Evolutionary conservation across 2,329 filamentous ascomycete genomes (phyloP).

Genomic region (Lasiodiplodia hormozganensis): DNA sequence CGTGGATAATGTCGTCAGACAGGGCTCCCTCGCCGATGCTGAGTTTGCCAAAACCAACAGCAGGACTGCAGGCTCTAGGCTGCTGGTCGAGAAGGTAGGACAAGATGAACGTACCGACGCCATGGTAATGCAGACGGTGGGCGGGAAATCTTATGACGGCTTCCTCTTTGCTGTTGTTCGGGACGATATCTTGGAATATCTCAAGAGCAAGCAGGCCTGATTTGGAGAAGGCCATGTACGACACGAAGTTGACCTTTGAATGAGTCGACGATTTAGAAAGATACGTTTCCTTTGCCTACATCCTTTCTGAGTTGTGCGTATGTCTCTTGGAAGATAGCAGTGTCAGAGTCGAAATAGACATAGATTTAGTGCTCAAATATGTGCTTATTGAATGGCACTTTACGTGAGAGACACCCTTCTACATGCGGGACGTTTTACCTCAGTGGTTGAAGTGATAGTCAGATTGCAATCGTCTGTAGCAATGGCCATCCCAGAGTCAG

Average conservation of each 20-base stretch:
- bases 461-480: too few relatives aligned
- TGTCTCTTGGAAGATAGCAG: not conserved
- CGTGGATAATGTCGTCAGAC: conserved; percentile 60
- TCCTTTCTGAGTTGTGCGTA: not conserved
- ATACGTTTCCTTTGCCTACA: not conserved
- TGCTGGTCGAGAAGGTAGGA: conserved; percentile 52
- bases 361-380: too few relatives aligned
- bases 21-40: conserved; percentile 46
- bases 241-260: not conserved
- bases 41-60: conserved; percentile 34
- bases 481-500: too few relatives aligned
- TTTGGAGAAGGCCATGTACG: not conserved
- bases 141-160: conserved; percentile 57
- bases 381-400: too few relatives aligned
- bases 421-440: too few relatives aligned
- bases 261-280: not conserved
- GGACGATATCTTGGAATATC: conserved; percentile 22
- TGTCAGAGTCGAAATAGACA: too few relatives aligned
- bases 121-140: conserved; percentile 54
- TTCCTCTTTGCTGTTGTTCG: conserved; percentile 52
- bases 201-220: conserved; percentile 11
- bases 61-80: conserved; percentile 43
- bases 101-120: conserved; percentile 51
- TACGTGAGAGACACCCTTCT: too few relatives aligned
- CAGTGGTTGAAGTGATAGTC: too few relatives aligned